Evolutionary conservation across 768 basidiomycete species (phyloP).

Genomic region (Chiua virens): DNA sequence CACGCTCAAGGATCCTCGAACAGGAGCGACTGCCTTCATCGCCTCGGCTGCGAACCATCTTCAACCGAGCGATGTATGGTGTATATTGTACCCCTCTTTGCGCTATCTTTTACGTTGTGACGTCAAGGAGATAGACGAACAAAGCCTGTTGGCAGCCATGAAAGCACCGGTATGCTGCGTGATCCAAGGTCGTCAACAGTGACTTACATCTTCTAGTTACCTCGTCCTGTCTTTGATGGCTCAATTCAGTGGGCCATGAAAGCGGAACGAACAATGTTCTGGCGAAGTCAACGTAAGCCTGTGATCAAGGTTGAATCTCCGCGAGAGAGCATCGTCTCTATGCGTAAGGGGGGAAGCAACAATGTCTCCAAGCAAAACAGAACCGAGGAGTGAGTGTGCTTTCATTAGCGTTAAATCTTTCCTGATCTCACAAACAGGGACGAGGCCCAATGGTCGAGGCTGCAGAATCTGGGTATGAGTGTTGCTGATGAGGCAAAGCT

Average conservation of each 20-base stretch:
- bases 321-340: conserved; percentile 66
- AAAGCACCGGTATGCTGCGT: conserved; percentile 67
- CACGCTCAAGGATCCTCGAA: conserved; percentile 2
- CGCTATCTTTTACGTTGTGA: conserved; percentile 86
- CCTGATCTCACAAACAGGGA: conserved; percentile 51
- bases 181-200: background rate
- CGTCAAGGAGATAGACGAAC: conserved; percentile 69
- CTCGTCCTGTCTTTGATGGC: conserved; percentile 79
- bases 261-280: conserved; percentile 76
- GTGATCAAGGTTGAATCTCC: conserved; percentile 61
- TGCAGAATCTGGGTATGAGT: conserved; percentile 89
- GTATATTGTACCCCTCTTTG: conserved; percentile 90
- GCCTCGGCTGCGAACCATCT: conserved; percentile 82
- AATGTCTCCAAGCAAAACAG: conserved; percentile 44
- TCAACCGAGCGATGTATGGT: conserved; percentile 90
- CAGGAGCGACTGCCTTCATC: conserved; percentile 87
- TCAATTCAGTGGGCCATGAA: conserved; percentile 89
- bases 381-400: conserved; percentile 74
- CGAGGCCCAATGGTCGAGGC: conserved; percentile 67
- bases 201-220: conserved; percentile 35
- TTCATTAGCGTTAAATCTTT: background rate
- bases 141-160: conserved; percentile 70
- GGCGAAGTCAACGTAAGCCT: conserved; percentile 57
- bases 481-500: conserved; percentile 81
- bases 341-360: conserved; percentile 51